A percentile compares a stretch with the other conserved stretches of the same genome.
These are phyloP conservation scores for Sesbania bispinosa DNA, from an alignment of 306 rosid genomes.

Conservation along the genomic window DNA sequence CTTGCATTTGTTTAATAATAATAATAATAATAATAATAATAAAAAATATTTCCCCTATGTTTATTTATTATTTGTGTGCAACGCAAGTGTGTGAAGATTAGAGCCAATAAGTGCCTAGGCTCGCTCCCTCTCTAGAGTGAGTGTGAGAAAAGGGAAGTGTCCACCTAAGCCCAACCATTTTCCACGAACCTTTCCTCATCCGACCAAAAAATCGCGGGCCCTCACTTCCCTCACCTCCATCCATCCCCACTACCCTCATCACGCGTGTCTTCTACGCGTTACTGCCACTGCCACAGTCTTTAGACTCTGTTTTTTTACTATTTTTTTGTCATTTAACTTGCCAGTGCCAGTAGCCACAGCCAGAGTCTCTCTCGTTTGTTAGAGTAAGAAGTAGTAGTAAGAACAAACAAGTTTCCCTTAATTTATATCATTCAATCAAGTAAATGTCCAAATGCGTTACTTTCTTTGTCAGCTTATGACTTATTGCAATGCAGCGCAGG, in stretches of 20 bases:
- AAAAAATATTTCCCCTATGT: too few species aligned
- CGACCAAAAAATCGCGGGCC: slow-evolving; percentile 44
- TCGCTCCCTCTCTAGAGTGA: background rate
- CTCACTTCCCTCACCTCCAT: slow-evolving; percentile 24
- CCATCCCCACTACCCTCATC: background rate
- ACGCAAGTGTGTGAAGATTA: background rate
- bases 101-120: too few species aligned
- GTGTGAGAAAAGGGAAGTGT: background rate
- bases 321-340: background rate
- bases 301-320: background rate
- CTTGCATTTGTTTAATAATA: background rate
- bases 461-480: slow-evolving; percentile 30
- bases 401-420: background rate
- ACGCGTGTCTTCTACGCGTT: slow-evolving; percentile 26
- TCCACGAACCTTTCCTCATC: background rate
- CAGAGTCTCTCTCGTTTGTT: background rate
- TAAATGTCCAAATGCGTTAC: slow-evolving; percentile 14
- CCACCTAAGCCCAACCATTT: slow-evolving; percentile 21
- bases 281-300: background rate
- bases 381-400: background rate
- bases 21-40: too few species aligned
- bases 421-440: background rate
- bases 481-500: slow-evolving; percentile 11
- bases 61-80: background rate
- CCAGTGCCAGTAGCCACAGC: too few species aligned